phyloP scores from a whole-genome alignment of 495 filamentous ascomycete genomes.

The Penicillium nucicola region DNA sequence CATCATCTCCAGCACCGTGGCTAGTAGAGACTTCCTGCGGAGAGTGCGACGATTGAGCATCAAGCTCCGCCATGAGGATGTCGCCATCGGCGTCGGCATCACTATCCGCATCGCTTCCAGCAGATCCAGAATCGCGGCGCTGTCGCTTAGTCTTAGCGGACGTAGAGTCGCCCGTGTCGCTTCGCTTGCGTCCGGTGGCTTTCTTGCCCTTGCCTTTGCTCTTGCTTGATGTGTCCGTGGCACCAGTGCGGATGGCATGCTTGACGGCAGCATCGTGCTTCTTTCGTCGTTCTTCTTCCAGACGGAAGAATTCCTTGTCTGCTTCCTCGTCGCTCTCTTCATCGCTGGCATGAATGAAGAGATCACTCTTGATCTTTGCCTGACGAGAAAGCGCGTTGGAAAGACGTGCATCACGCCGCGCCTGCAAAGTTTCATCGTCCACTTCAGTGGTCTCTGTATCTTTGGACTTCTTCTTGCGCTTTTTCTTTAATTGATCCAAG shows the following conservation, averaged over 20 bases:
- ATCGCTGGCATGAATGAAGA: constrained; percentile 75
- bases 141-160: constrained; percentile 31
- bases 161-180: constrained; percentile 17
- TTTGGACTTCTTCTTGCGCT: constrained; percentile 45
- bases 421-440: constrained; percentile 50
- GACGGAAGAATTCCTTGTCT: constrained; percentile 66
- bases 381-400: constrained; percentile 60
- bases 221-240: constrained; percentile 43
- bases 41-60: constrained; percentile 19
- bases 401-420: constrained; percentile 50
- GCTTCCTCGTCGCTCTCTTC: constrained; percentile 72
- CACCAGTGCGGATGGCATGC: constrained; percentile 51
- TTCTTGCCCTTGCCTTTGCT: constrained; percentile 20
- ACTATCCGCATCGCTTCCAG: constrained; percentile 17
- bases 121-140: constrained; percentile 25
- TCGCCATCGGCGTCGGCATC: constrained; percentile 34
- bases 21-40: constrained; percentile 17
- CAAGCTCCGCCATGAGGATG: constrained; percentile 32
- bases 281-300: constrained; percentile 58
- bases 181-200: constrained; percentile 31
- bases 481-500: constrained; percentile 50
- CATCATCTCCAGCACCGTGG: constrained; percentile 18
- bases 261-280: constrained; percentile 46
- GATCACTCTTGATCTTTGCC: constrained; percentile 75
- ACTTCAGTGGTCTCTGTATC: constrained; percentile 37